Evolutionary conservation across 257 asterid species (phyloP), one percentile per base, ranked within the genome.

Genomic region (Salvia hispanica): DNA sequence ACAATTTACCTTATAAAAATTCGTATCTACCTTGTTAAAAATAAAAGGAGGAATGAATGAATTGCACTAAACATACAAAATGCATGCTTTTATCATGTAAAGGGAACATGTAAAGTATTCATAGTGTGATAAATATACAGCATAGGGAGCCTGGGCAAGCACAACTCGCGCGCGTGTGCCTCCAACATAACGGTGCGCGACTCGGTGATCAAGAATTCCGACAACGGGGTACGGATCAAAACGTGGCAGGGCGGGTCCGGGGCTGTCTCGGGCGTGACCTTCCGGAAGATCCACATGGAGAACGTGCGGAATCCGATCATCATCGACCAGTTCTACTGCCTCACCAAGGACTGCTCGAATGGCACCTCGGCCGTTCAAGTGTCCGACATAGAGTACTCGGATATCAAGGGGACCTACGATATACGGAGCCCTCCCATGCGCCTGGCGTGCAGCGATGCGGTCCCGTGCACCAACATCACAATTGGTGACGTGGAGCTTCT

Each of bases 181-280:
- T 73, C 82, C 10, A 86, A 84, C 62, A 81, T 86, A 8, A 86
- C 81, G 0, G 90, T 86, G 9, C 53, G 81, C 7, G 93, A 86
- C 16, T 86, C 90, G 0, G 81, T 82, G 42, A 84, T 86, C 51
- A 82, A 58, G 75, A 65, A 75, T 0, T 82, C 93, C 0, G 90
- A 82, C 79, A 86, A 86, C 36, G 90, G 93, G 2, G 90, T 84
- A 0, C 44, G 93, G 74, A 86, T 86, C 76, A 86, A 86, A 79
- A 84, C 93, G n/a, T 86, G 93, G 93, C 93, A 86, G 76, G 93
- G 93, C 0, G 93, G 93, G 0, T 82, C 60, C 0, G 93, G 93
- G 2, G 80, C 81, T 0, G 90, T 86, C 31, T 72, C 83, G 1
- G 79, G 75, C 18, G 76, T 86, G 31, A 74, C 67, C 2, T 86